Base-by-base conservation (phyloP, 495 filamentous ascomycete genomes). In the Aspergillus homomorphus region DNA sequence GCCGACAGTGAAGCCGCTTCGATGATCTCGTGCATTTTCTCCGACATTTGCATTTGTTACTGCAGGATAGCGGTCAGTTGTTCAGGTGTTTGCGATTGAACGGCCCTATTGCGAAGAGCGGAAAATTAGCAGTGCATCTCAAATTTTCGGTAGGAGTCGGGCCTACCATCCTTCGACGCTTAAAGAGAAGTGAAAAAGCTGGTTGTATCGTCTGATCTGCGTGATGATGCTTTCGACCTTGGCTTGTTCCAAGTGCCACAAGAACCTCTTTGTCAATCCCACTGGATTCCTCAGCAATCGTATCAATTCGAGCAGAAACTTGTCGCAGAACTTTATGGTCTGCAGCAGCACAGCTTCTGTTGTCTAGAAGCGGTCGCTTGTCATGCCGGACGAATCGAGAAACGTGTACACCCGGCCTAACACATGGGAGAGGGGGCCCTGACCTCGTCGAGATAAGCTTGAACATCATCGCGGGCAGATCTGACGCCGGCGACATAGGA, bases 101-200 rank as follows among this genome's bases (percentile, higher is more conserved):
- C 21, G 16, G 53, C 53, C 19, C 53, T 55, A 2, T 54, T 12
- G 20, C 19, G 4, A 30, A 9, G 10, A 51, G 1, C 23, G 6
- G n/a, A n/a, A n/a, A n/a, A n/a, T n/a, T n/a, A n/a, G n/a, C n/a
- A n/a, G n/a, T n/a, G n/a, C n/a, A n/a, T n/a, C n/a, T n/a, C n/a
- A 26, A n/a, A 30, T 8, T 20, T 3, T 38, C 33, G 10, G 22
- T 10, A 9, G 8, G 45, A 1, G 18, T 2, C 3, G 1, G 1
- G n/a, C 53, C 15, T 19, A 55, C 53, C 53, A 55, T 15, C 53
- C 53, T 45, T 55, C 53, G 38, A 55, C 38, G 12, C 16, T 55
- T 14, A 55, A 16, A 1, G 53, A 20, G 45, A 55, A 55, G 15
- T 55, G 41, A 15, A 55, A 55, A 3, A 55, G 41, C 42, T 55